phyloP scores from a whole-genome alignment of 1,139 yeast genomes.

The Kurtzmaniella quercitrusa region DNA sequence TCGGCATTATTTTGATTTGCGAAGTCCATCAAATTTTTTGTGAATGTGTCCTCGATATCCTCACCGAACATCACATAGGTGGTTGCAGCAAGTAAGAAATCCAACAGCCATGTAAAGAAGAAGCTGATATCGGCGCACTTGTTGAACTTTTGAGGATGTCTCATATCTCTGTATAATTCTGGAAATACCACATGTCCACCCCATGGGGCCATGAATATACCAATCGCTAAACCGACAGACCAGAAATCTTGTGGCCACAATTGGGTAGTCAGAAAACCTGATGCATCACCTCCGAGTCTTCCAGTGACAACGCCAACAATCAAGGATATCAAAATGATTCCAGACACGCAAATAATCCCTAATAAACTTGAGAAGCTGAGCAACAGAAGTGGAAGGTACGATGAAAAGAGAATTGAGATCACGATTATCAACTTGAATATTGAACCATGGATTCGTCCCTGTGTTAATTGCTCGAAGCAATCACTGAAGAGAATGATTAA shows the following conservation, averaged over 20 bases:
- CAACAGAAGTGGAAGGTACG: slow-evolving; percentile 69
- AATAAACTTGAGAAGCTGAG: slow-evolving; percentile 68
- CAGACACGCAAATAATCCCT: slow-evolving; percentile 70
- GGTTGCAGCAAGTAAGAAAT: slow-evolving; percentile 28
- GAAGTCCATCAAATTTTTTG: slow-evolving; percentile 29
- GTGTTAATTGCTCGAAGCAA: slow-evolving; percentile 56
- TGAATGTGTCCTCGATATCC: slow-evolving; percentile 32
- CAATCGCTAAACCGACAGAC: slow-evolving; percentile 58
- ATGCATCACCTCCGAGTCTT: slow-evolving; percentile 57
- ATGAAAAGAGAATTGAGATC: slow-evolving; percentile 49
- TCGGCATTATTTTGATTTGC: slow-evolving; percentile 14
- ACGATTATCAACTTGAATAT: slow-evolving; percentile 50
- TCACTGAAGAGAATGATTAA: slow-evolving; percentile 80
- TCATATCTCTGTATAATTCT: slow-evolving; percentile 75
- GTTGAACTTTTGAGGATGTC: slow-evolving; percentile 53
- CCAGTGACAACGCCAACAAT: slow-evolving; percentile 58
- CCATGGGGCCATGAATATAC: slow-evolving; percentile 83
- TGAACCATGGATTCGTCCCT: slow-evolving; percentile 20
- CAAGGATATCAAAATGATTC: slow-evolving; percentile 55
- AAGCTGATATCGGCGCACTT: slow-evolving; percentile 29
- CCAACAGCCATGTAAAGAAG: slow-evolving; percentile 28
- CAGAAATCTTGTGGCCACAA: slow-evolving; percentile 50
- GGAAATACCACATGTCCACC: slow-evolving; percentile 90
- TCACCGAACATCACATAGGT: slow-evolving; percentile 43
- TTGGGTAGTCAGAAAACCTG: slow-evolving; percentile 59